Conservation (phyloP, 257 asterid species). For the Gentiana dahurica region DNA sequence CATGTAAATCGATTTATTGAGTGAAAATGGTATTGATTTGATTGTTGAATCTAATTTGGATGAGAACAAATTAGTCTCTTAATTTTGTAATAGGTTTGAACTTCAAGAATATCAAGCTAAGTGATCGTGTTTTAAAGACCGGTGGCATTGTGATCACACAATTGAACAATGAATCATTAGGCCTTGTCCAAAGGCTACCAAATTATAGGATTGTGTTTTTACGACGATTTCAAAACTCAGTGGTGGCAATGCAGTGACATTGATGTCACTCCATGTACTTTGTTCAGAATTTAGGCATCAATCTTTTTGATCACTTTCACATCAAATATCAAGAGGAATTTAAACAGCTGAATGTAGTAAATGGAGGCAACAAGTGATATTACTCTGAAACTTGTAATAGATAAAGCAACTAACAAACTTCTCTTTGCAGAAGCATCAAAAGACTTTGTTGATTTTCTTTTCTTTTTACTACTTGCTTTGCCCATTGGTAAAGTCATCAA, state of each 20-base stretch:
- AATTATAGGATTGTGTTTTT: constrained; percentile 45
- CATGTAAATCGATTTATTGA: constrained; percentile 24
- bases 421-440: too few relatives aligned
- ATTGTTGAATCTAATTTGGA: constrained; percentile 21
- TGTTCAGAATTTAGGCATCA: too few relatives aligned
- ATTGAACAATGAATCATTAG: constrained; percentile 31
- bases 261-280: too few relatives aligned
- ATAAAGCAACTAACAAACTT: too few relatives aligned
- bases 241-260: constrained; percentile 31
- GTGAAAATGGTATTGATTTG: constrained; percentile 31
- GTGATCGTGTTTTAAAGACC: constrained; percentile 31
- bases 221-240: constrained; percentile 35
- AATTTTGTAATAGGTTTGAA: constrained; percentile 40
- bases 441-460: too few relatives aligned
- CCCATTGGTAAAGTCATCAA: too few relatives aligned
- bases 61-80: constrained; percentile 20
- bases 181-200: constrained; percentile 20
- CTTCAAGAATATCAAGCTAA: constrained; percentile 16
- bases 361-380: too few relatives aligned
- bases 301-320: too few relatives aligned
- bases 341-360: too few relatives aligned
- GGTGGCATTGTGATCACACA: constrained; percentile 48
- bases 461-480: too few relatives aligned
- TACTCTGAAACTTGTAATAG: too few relatives aligned
- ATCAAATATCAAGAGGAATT: too few relatives aligned